Conservation (phyloP, 164 flowering plant species). For the Liriodendron chinense region DNA sequence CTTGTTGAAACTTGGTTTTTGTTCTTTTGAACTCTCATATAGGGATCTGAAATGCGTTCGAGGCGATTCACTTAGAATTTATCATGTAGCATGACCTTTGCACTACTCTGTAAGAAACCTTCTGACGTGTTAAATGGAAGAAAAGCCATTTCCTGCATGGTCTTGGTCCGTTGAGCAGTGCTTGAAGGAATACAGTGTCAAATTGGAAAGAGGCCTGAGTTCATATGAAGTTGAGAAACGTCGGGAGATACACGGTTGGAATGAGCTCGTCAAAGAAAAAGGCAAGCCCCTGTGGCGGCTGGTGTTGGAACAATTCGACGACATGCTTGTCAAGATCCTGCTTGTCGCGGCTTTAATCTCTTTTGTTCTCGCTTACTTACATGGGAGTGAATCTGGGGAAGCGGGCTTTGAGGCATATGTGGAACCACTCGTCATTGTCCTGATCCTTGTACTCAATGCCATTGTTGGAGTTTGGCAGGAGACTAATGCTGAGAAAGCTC, state of each 20-base stretch:
- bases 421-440: conserved; percentile 76
- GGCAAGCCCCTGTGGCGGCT: conserved; percentile 78
- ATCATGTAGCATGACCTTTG: background rate
- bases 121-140: conserved; percentile 38
- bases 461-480: conserved; percentile 97
- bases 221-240: conserved; percentile 65
- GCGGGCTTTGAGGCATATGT: conserved; percentile 69
- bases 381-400: conserved; percentile 45
- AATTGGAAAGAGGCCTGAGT: conserved; percentile 63
- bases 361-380: conserved; percentile 59
- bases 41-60: conserved; percentile 6
- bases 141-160: conserved; percentile 75
- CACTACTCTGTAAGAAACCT: background rate
- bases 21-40: background rate
- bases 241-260: conserved; percentile 68
- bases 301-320: conserved; percentile 84
- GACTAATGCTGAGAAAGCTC: conserved; percentile 84
- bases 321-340: conserved; percentile 76
- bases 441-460: conserved; percentile 77
- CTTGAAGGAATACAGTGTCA: conserved; percentile 69
- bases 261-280: conserved; percentile 75
- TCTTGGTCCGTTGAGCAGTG: conserved; percentile 82
- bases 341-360: conserved; percentile 80
- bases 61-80: background rate
- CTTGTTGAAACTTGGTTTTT: background rate